Percentiles rank a stretch among this genome's conserved stretches.
phyloP scores from a whole-genome alignment of 2,329 filamentous ascomycete genomes.

The Aspergillus pseudoviridinutans region DNA sequence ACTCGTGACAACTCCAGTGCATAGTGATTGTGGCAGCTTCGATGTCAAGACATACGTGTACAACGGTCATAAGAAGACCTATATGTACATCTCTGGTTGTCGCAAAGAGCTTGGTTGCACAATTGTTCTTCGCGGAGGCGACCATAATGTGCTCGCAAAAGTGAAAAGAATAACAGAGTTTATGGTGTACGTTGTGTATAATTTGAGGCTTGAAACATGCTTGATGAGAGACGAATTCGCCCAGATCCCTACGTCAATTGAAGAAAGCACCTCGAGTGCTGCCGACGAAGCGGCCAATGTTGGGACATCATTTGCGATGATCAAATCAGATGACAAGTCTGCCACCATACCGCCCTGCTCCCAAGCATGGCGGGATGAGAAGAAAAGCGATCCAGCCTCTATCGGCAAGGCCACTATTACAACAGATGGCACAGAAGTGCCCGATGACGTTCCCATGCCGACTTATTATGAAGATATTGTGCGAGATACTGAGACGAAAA shows the following conservation, averaged over 20 bases:
- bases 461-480: constrained; percentile 96
- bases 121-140: constrained; percentile 81
- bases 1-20: constrained; percentile 69
- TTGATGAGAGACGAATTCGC: constrained; percentile 91
- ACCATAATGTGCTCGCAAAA: constrained; percentile 64
- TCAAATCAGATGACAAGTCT: constrained; percentile 5
- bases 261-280: constrained; percentile 36
- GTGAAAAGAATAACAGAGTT: constrained; percentile 96
- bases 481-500: constrained; percentile 85
- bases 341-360: constrained; percentile 5
- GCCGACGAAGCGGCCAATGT: constrained; percentile 7
- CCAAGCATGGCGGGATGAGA: constrained; percentile 17
- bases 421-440: constrained; percentile 49
- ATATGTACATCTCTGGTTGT: constrained; percentile 91
- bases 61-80: constrained; percentile 81
- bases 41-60: constrained; percentile 95
- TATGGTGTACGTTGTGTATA: constrained; percentile 99
- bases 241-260: constrained; percentile 65
- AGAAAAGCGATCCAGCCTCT: constrained; percentile 9
- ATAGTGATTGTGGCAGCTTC: constrained; percentile 79
- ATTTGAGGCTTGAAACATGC: constrained; percentile 90
- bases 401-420: constrained; percentile 14
- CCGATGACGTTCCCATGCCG: constrained; percentile 77
- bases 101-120: constrained; percentile 89
- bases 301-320: not conserved